Percentiles rank a stretch among this genome's conserved stretches.
These are phyloP conservation scores for Sclerotinia borealis DNA, from an alignment of 2,329 filamentous ascomycete genomes.

Conservation along the genomic window DNA sequence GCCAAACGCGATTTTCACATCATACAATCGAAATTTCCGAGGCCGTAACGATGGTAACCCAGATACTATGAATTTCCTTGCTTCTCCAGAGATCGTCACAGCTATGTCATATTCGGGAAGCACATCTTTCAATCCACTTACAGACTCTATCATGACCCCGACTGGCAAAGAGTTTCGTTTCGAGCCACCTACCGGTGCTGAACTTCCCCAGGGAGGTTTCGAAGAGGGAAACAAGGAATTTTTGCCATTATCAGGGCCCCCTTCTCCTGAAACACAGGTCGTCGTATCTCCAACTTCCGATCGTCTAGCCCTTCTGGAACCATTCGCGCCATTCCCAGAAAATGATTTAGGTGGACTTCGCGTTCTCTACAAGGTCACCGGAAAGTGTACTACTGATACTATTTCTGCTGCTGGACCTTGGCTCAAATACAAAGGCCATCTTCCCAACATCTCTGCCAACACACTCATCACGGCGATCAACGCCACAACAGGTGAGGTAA, in stretches of 20 bases:
- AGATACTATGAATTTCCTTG: conserved; percentile 97
- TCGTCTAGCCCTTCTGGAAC: conserved; percentile 84
- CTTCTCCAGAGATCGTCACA: conserved; percentile 92
- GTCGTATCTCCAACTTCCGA: conserved; percentile 81
- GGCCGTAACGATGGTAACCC: conserved; percentile 96
- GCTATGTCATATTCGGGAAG: conserved; percentile 89
- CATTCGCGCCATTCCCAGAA: conserved; percentile 77
- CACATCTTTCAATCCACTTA: conserved; percentile 94
- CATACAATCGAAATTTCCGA: conserved; percentile 98
- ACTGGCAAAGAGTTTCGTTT: conserved; percentile 82
- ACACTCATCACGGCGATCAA: conserved; percentile 94
- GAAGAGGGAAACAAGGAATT: conserved; percentile 71
- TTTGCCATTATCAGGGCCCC: conserved; percentile 63
- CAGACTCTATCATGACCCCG: conserved; percentile 73
- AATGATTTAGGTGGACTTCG: conserved; percentile 69
- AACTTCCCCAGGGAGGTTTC: conserved; percentile 60
- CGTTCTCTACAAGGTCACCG: conserved; percentile 92
- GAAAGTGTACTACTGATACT: conserved; percentile 98
- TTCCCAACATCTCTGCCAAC: conserved; percentile 96
- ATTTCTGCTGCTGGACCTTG: conserved; percentile 95
- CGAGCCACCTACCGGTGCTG: conserved; percentile 65
- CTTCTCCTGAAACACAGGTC: conserved; percentile 65
- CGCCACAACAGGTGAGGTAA: conserved; percentile 86
- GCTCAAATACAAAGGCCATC: conserved; percentile 98
- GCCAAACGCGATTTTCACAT: conserved; percentile 88